Evolutionary conservation across 1,139 yeast genomes (phyloP).

Genomic region (Kurtzmaniella quercitrusa): DNA sequence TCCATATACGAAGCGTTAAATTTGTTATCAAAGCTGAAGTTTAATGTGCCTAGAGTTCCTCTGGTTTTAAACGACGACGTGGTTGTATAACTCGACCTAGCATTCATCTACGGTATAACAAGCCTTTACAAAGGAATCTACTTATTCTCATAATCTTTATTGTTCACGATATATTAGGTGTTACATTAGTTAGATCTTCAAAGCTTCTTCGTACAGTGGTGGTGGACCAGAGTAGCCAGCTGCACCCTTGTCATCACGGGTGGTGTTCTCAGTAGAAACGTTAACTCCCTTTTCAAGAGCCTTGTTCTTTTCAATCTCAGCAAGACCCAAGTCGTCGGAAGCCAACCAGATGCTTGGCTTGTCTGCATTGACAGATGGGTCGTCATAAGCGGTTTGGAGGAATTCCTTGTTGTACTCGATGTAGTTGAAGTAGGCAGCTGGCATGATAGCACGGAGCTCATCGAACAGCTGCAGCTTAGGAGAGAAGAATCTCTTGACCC

Average conservation of each 20-base stretch:
- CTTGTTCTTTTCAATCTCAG: constrained; percentile 54
- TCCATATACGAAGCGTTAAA: too few relatives aligned
- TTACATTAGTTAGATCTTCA: constrained; percentile 24
- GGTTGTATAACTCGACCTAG: too few relatives aligned
- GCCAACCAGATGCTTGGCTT: constrained; percentile 72
- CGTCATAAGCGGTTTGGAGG: constrained; percentile 54
- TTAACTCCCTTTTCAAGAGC: constrained; percentile 54
- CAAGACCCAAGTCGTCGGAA: constrained; percentile 64
- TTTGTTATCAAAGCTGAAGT: too few relatives aligned
- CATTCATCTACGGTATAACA: too few relatives aligned
- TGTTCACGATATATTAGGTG: not conserved
- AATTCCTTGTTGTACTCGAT: constrained; percentile 41
- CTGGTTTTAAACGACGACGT: too few relatives aligned
- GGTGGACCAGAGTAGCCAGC: constrained; percentile 58
- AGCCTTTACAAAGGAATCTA: too few relatives aligned
- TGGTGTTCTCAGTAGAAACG: constrained; percentile 55
- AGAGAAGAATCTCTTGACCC: constrained; percentile 35
- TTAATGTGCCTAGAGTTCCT: too few relatives aligned
- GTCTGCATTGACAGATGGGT: constrained; percentile 57
- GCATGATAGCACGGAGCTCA: constrained; percentile 34
- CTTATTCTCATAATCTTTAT: not conserved
- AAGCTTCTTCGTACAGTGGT: constrained; percentile 49
- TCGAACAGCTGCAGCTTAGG: constrained; percentile 41
- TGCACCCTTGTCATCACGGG: constrained; percentile 51
- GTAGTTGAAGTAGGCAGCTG: constrained; percentile 37